Evolutionary conservation across 2,329 filamentous ascomycete species (phyloP), one percentile per base, ranked within the genome.

Genomic region (Trichoderma polysporum): DNA sequence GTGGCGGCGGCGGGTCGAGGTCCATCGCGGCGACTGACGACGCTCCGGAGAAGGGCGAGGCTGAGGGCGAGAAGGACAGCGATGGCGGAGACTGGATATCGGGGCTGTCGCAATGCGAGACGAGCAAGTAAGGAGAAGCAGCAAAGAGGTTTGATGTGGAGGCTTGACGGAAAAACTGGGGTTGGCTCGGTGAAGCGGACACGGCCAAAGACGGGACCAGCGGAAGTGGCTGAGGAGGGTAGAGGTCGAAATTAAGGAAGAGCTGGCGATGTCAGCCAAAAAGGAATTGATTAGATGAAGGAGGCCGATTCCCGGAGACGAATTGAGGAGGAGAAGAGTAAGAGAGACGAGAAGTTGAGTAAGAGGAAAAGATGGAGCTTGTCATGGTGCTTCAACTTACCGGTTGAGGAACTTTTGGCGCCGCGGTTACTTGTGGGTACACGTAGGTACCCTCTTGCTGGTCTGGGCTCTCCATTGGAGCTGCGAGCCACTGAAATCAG

Each of bases 121-220:
- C 19, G 35, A 63, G 17, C 25, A 45, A 5, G n/a, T 41, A 25
- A 4, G 35, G 27, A 47, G 37, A 31, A 25, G 49, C 25, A 25
- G 49, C 13, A 17, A 47, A 35, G 27, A 47, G 15, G 19, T 5
- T 13, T 4, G 60, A 33, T 5, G 60, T 17, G 37, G 60, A 63
- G 37, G 50, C 31, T 54, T 54, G 45, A 4, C 61, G 61, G 61
- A 56, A 47, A 54, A 64, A 64, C 50, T 63, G 60, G 60, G 49
- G 60, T 0, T 63, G 60, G 31, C 33, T 63, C 59, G 59, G 59
- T 33, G 57, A 60, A 22, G 19, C 22, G 33, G 53, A 57, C 39
- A 47, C 17, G 58, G 41, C 35, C 27, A 39, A 15, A n/a, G 50
- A 33, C 49, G 47, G 59, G 35, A 19, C 22, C 47, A 52, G 35